Base-by-base conservation (phyloP, 2,329 filamentous ascomycete species). In the Pestalotiopsis sp. region DNA sequence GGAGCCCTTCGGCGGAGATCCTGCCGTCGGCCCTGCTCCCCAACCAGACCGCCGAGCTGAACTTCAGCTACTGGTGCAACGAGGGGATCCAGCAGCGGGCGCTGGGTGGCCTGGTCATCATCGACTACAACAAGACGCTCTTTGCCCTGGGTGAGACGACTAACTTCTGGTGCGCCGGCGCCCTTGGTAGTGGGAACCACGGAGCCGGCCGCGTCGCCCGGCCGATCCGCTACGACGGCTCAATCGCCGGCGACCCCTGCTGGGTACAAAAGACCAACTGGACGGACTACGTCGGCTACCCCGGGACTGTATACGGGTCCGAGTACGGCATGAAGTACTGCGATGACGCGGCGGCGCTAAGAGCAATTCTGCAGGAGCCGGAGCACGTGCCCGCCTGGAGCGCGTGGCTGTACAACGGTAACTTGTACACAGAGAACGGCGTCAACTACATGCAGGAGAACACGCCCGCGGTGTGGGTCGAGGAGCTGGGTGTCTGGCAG, bases 11-110 rank as follows among this genome's bases (percentile, higher is more conserved):
- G 6, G 49, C 41, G 38, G 66, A 64, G 52, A 65, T 76, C 27
- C 59, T 76, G 60, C 73, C 74, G 11, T 68, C 74, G 12, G 74
- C 74, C 1, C 36, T 76, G 9, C 72, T 76, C 2, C 71, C 74
- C 1, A 75, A 75, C 67, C 74, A 76, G 68, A 75, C 74, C 2
- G 68, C 70, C 13, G 57, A 67, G 13, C 58, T 69, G 9, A 71
- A 75, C 62, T 75, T 71, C 66, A 73, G 67, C 20, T 73, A 74
- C 66, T 76, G 73, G 72, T 76, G 74, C 63, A 69, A 73, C 52
- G 59, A 68, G 11, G 71, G 70, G 3, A 74, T 74, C 25, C 68
- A 65, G 27, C 73, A 74, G 67, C 70, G 73, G 3, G 73, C 70
- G 2, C 71, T 70, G 64, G 60, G 70, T 66, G 1, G 62, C 71